phyloP scores from a whole-genome alignment of 176 grass and related monocot genomes.

The Avena sativa region DNA sequence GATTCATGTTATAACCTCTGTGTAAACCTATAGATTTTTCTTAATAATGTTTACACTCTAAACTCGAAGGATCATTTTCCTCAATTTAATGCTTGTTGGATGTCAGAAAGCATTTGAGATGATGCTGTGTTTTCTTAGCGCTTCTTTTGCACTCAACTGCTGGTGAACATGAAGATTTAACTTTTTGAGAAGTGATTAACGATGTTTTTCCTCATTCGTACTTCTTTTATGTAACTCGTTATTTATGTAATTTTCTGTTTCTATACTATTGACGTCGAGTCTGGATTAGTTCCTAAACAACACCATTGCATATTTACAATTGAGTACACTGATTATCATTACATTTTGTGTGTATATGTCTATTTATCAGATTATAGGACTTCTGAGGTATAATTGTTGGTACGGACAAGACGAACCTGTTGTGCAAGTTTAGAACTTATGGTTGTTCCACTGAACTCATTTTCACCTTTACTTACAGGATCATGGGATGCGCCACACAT shows the following conservation, averaged over 20 bases:
- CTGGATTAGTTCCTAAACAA: neutral
- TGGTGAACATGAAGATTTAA: neutral
- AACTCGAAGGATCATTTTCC: neutral
- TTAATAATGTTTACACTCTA: neutral
- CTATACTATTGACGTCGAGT: neutral
- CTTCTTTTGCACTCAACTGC: neutral
- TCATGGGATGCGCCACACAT: neutral
- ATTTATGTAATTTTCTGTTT: neutral
- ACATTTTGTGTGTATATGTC: constrained; percentile 4
- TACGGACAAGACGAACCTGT: neutral
- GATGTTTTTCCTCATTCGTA: neutral
- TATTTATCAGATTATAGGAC: neutral
- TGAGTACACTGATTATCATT: neutral
- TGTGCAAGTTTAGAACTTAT: neutral
- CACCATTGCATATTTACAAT: neutral
- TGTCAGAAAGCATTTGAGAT: constrained; percentile 7
- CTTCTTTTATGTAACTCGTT: neutral
- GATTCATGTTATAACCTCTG: neutral
- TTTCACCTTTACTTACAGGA: constrained; percentile 38
- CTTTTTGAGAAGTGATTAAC: neutral
- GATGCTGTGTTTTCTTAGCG: neutral
- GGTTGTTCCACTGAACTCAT: constrained; percentile 11
- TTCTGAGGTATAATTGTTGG: neutral
- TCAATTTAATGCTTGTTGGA: constrained; percentile 3
- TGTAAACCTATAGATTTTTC: neutral